Evolutionary conservation across 2,329 filamentous ascomycete species (phyloP), one percentile per base, ranked within the genome.

Genomic region (Sclerotinia borealis): DNA sequence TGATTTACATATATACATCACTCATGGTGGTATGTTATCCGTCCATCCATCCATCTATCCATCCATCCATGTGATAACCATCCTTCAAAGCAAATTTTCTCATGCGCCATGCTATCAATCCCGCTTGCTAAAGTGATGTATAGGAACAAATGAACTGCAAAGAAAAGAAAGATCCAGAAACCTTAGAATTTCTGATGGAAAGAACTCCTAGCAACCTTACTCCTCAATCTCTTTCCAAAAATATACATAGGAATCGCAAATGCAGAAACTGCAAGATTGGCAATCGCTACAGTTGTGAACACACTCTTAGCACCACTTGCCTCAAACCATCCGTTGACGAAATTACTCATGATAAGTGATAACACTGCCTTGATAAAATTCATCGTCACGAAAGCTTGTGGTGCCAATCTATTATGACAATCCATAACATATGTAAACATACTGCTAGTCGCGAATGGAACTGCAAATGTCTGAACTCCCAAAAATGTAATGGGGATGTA

Each of bases 361-460:
- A 77, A 71, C 1, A 77, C 70, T 0, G 75, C 75, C 62, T 78
- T 78, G 1, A 74, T 71, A 63, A 77, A 78, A 55, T 77, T 77
- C 69, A 78, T 77, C 0, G 75, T 77, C 8, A 77, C 76, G 47
- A 77, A 77, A 3, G 76, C 76, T 59, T 77, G 76, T 43, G 76
- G 76, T 1, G 75, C 76, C 64, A 77, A 75, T 11, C 65, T 68
- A 3, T 72, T 73, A 63, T 78, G 76, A 60, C 76, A 77, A 63
- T 78, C 76, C 64, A 78, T 76, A 0, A 78, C 75, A 64, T 78
- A 77, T 0, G 76, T 76, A 41, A 78, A 71, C 58, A 73, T 74
- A 2, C 75, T 74, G 5, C 74, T 74, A 0, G 73, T 74, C 0
- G 75, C 75, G 59, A 78, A 78, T 0, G 75, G 75, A 1, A 77